These are phyloP conservation scores for Kodamaea laetipori DNA, from an alignment of 805 yeast genomes.

Conservation along the genomic window DNA sequence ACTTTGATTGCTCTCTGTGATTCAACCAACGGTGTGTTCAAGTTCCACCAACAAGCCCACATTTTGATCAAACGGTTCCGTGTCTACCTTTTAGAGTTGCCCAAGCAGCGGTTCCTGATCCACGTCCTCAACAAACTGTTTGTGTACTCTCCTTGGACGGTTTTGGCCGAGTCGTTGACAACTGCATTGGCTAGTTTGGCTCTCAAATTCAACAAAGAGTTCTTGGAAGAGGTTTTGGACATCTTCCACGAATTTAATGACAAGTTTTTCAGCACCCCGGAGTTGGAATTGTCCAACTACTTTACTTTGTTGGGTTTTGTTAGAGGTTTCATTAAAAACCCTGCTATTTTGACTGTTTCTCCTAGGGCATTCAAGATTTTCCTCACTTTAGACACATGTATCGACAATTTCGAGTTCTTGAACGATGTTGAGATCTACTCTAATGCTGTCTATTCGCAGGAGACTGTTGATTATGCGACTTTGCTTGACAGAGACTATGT, in stretches of 20 bases:
- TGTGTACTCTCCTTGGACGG: conserved; percentile 34
- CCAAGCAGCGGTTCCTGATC: conserved; percentile 45
- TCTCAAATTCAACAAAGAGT: conserved; percentile 22
- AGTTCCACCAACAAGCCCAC: conserved; percentile 39
- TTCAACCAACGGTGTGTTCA: conserved; percentile 32
- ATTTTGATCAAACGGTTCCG: conserved; percentile 46
- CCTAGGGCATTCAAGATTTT: conserved; percentile 33
- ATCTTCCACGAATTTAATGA: conserved; percentile 31
- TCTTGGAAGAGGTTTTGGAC: conserved; percentile 27
- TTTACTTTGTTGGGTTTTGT: conserved; percentile 39
- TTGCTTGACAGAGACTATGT: conserved; percentile 29
- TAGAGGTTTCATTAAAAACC: conserved; percentile 29
- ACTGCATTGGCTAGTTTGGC: conserved; percentile 36
- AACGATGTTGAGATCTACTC: conserved; percentile 37
- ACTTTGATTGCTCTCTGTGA: conserved; percentile 58
- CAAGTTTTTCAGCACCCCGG: conserved; percentile 23
- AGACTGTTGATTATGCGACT: conserved; percentile 18
- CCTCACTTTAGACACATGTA: conserved; percentile 34
- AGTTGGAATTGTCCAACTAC: conserved; percentile 33
- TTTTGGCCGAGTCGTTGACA: conserved; percentile 36
- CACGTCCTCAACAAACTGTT: conserved; percentile 32
- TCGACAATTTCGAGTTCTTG: conserved; percentile 42
- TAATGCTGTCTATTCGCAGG: conserved; percentile 18
- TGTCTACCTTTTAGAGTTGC: conserved; percentile 49
- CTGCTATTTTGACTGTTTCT: conserved; percentile 29